Evolutionary conservation across 352 stramenopile genomes (phyloP).

Genomic region (Pythium sp.): DNA sequence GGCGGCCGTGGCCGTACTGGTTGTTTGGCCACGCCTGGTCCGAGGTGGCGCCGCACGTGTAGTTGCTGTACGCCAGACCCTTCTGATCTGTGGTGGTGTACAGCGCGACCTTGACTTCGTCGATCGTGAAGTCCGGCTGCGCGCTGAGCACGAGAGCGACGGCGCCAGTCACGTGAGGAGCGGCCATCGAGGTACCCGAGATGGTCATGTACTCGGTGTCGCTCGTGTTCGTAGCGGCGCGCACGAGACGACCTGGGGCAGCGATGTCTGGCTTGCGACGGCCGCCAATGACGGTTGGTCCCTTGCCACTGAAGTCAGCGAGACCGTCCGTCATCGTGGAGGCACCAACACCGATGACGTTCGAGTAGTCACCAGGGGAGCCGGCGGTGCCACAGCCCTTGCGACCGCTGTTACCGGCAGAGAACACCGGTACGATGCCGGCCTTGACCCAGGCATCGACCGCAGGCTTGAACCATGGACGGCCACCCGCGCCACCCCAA

Average conservation of each 20-base stretch:
- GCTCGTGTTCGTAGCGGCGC: conserved; percentile 5
- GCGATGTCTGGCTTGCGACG: conserved; percentile 28
- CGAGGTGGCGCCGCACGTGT: conserved; percentile 24
- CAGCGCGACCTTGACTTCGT: conserved; percentile 9
- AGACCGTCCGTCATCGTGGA: conserved; percentile 21
- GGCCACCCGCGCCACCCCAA: conserved; percentile 18
- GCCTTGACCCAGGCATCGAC: conserved; percentile 24
- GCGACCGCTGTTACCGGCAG: conserved; percentile 14
- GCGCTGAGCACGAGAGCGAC: conserved; percentile 21
- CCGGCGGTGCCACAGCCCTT: conserved; percentile 22
- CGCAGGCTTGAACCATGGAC: conserved; percentile 11
- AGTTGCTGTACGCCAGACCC: conserved; percentile 9
- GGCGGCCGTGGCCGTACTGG: conserved; percentile 27
- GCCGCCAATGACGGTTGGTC: conserved; percentile 15
- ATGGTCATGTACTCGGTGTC: conserved; percentile 10
- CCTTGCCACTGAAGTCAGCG: conserved; percentile 25
- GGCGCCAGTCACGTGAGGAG: conserved; percentile 24
- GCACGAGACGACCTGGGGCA: conserved; percentile 19
- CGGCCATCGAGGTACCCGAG: conserved; percentile 24
- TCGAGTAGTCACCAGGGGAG: conserved; percentile 27
- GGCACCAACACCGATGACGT: conserved; percentile 37
- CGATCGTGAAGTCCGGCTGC: conserved; percentile 13
- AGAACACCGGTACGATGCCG: conserved; percentile 27
- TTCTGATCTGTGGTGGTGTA: conserved; percentile 16
- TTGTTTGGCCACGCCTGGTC: conserved; percentile 39